Conservation (phyloP, 2,329 filamentous ascomycete species). For the Clathrospora elynae region DNA sequence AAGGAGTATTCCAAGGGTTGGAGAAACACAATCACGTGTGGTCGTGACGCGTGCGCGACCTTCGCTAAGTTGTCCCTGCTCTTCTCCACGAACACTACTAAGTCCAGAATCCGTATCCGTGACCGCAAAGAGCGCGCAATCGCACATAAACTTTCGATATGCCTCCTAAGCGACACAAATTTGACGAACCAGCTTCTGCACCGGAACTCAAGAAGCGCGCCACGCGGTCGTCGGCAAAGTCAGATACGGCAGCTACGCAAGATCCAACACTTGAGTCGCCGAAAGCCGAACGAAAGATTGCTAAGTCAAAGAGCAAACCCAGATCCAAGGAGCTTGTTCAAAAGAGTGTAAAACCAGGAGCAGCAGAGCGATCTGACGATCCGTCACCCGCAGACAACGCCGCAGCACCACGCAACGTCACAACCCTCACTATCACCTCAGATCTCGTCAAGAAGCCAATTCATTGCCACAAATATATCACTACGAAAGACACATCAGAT, state of each 20-base stretch:
- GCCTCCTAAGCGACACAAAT: constrained; percentile 15
- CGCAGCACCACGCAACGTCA: constrained; percentile 1
- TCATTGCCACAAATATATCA: constrained; percentile 25
- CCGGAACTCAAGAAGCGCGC: constrained; percentile 10
- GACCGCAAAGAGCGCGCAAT: too few species aligned
- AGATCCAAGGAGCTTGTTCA: background rate
- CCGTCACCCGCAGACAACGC: background rate
- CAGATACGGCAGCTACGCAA: too few species aligned
- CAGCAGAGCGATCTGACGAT: background rate
- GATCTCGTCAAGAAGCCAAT: constrained; percentile 27
- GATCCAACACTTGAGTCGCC: background rate
- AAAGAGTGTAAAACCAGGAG: background rate
- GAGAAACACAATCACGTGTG: too few species aligned
- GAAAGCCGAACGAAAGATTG: background rate
- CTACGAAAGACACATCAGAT: background rate
- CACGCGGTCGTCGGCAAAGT: constrained; percentile 26
- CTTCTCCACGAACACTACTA: too few species aligned
- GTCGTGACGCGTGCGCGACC: too few species aligned
- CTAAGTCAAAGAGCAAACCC: too few species aligned
- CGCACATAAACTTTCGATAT: constrained; percentile 6
- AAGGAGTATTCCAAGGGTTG: too few species aligned
- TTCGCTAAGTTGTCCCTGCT: too few species aligned
- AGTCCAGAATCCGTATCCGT: too few species aligned
- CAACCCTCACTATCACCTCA: constrained; percentile 18
- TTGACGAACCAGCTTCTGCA: background rate